Evolutionary conservation across 257 asterid genomes (phyloP).

Genomic region (Nicotiana sylvestris): DNA sequence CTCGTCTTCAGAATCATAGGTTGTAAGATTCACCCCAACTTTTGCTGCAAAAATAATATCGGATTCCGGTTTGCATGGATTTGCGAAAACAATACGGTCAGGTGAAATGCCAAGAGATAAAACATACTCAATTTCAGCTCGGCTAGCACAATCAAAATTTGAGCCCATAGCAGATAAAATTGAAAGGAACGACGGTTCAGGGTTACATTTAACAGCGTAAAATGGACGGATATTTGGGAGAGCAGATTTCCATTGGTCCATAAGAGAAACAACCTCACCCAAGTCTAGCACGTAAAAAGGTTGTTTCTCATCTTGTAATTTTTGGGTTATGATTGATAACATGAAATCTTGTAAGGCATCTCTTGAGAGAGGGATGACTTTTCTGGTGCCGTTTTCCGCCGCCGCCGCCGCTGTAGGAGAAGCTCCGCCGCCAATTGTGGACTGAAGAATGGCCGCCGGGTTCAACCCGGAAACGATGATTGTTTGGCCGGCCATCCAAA

Average conservation of each 20-base stretch:
- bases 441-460: constrained; percentile 14
- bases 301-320: constrained; percentile 3
- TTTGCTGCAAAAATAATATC: constrained; percentile 12
- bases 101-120: background rate
- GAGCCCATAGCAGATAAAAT: constrained; percentile 15
- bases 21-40: constrained; percentile 11
- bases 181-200: constrained; percentile 12
- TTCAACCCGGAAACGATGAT: constrained; percentile 15
- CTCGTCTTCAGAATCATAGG: constrained; percentile 10
- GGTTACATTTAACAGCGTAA: constrained; percentile 21
- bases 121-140: constrained; percentile 13
- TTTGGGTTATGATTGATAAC: constrained; percentile 6
- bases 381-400: background rate
- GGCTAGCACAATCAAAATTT: constrained; percentile 19
- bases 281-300: constrained; percentile 17
- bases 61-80: constrained; percentile 16
- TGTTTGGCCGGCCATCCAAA: constrained; percentile 15
- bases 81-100: constrained; percentile 13
- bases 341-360: constrained; percentile 19
- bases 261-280: constrained; percentile 14
- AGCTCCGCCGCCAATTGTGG: constrained; percentile 2
- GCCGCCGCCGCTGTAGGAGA: background rate
- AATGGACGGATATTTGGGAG: constrained; percentile 18
- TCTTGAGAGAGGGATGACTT: background rate
- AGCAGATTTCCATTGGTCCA: constrained; percentile 14